Percentiles rank a stretch among this genome's conserved stretches.
Evolutionary conservation across 495 filamentous ascomycete species (phyloP).

Genomic region (Pyronema domesticum): DNA sequence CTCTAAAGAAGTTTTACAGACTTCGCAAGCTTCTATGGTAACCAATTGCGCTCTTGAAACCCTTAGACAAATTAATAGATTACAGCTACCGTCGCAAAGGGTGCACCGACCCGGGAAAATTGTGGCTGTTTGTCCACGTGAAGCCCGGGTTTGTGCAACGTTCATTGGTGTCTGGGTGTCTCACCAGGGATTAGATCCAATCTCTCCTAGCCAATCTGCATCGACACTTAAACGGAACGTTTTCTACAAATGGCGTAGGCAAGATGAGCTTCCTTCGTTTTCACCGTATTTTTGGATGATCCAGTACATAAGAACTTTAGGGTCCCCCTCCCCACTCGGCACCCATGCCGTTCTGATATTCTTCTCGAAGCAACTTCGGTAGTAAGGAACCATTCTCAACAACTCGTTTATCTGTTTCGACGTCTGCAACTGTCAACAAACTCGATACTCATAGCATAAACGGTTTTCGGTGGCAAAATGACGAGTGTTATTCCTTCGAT

Average conservation of each 20-base stretch:
- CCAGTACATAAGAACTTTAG: not conserved
- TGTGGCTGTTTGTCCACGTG: not conserved
- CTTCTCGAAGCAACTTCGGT: no score
- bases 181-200: not conserved
- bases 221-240: not conserved
- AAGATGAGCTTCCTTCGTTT: not conserved
- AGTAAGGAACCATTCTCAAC: no score
- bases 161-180: not conserved
- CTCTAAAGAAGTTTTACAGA: not conserved
- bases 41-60: no score
- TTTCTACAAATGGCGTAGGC: not conserved
- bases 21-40: no score
- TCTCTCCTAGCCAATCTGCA: not conserved
- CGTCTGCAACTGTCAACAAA: no score
- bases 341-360: not conserved
- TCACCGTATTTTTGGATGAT: not conserved
- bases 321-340: not conserved
- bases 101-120: not conserved
- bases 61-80: not conserved
- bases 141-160: not conserved
- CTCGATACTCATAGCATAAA: no score
- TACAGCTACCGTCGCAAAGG: not conserved
- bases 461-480: no score
- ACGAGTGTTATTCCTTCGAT: no score
- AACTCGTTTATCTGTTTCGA: no score